Conservation (phyloP, 2,329 filamentous ascomycete species). For the Boeremia lycopersici region DNA sequence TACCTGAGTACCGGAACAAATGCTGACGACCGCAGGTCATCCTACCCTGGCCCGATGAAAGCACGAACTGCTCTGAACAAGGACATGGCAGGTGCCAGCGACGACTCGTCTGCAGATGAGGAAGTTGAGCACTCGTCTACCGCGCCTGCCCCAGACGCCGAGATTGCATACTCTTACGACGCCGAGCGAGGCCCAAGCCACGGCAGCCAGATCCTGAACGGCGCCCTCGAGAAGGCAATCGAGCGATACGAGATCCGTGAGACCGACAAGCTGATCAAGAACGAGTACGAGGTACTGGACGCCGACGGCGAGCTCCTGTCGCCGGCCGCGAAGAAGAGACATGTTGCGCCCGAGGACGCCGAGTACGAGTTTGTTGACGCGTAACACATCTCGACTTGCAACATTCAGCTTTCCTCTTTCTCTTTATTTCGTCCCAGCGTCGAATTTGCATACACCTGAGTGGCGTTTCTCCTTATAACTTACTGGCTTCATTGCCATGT, state of each 20-base stretch:
- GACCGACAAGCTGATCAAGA: constrained; percentile 65
- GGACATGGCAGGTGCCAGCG: constrained; percentile 51
- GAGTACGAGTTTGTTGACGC: constrained; percentile 51
- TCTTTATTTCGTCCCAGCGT: constrained; percentile 20
- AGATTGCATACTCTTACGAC: constrained; percentile 62
- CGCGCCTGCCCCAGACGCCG: constrained; percentile 54
- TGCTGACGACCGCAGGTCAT: constrained; percentile 24
- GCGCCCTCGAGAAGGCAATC: constrained; percentile 63
- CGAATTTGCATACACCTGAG: constrained; percentile 29
- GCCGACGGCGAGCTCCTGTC: constrained; percentile 48
- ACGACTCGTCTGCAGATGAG: constrained; percentile 53
- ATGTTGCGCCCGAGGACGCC: constrained; percentile 45
- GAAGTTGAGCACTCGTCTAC: constrained; percentile 52
- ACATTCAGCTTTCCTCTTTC: constrained; percentile 1
- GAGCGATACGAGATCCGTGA: constrained; percentile 65
- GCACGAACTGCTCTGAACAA: constrained; percentile 48
- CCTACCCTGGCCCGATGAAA: constrained; percentile 38
- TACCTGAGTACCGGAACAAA: neutral
- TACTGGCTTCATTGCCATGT: constrained; percentile 24
- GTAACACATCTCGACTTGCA: constrained; percentile 13
- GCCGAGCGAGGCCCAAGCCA: constrained; percentile 55
- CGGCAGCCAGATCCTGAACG: constrained; percentile 63
- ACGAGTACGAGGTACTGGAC: constrained; percentile 63
- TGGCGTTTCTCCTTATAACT: constrained; percentile 30
- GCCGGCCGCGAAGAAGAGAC: constrained; percentile 39